A percentile compares a stretch with the other conserved stretches of the same genome.
These are phyloP conservation scores for Tremella yokohamensis DNA, from an alignment of 768 basidiomycete species.

Conservation along the genomic window DNA sequence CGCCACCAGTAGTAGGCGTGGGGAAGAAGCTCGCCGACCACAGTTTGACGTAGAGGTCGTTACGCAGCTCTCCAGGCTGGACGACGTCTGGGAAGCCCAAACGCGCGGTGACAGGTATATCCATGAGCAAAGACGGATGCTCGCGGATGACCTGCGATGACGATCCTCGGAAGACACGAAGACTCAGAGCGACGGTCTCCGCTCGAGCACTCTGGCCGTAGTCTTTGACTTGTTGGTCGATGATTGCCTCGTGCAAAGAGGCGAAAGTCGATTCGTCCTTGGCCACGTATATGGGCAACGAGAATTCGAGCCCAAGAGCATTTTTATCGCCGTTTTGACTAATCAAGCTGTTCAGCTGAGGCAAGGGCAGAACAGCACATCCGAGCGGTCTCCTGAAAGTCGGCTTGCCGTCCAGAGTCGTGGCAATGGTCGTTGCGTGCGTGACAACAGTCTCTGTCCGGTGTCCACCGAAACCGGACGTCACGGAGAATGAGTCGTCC, in stretches of 20 bases:
- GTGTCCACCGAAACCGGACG: slow-evolving; percentile 36
- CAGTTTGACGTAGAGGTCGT: slow-evolving; percentile 92
- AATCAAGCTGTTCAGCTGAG: slow-evolving; percentile 67
- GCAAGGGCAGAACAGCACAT: slow-evolving; percentile 86
- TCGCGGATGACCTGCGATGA: slow-evolving; percentile 69
- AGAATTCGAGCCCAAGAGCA: slow-evolving; percentile 63
- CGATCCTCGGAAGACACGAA: slow-evolving; percentile 85
- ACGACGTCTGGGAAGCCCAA: slow-evolving; percentile 96
- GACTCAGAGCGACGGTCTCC: slow-evolving; percentile 75
- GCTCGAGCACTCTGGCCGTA: slow-evolving; percentile 52
- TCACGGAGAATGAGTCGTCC: slow-evolving; percentile 45
- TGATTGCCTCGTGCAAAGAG: slow-evolving; percentile 92
- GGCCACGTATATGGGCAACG: slow-evolving; percentile 83
- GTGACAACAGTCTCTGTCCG: slow-evolving; percentile 26
- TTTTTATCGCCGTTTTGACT: slow-evolving; percentile 64
- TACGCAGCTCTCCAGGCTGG: slow-evolving; percentile 84
- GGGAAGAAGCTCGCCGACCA: slow-evolving; percentile 86
- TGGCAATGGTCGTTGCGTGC: slow-evolving; percentile 8
- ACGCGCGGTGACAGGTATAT: slow-evolving; percentile 73
- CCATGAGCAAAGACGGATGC: slow-evolving; percentile 76
- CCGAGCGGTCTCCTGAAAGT: slow-evolving; percentile 82
- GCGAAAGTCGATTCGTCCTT: slow-evolving; percentile 80
- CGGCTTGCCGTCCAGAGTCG: slow-evolving; percentile 24
- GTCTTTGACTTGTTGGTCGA: slow-evolving; percentile 55
- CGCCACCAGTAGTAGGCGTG: slow-evolving; percentile 36